Evolutionary conservation across 768 basidiomycete species (phyloP).

Genomic region (Wakefieldia striispora): DNA sequence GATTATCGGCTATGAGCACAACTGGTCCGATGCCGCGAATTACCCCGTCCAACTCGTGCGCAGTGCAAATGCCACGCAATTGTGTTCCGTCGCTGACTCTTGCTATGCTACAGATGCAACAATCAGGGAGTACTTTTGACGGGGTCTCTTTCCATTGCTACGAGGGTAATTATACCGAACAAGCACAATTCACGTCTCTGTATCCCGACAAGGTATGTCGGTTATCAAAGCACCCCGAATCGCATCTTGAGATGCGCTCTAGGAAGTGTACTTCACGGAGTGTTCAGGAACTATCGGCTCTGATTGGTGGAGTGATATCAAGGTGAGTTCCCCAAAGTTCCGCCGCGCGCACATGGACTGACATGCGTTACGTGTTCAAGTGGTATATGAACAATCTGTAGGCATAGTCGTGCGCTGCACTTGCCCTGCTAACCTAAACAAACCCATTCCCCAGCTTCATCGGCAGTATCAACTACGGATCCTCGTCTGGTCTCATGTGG

Average conservation of each 20-base stretch:
- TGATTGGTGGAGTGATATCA: conserved; percentile 81
- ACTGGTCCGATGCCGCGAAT: conserved; percentile 64
- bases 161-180: conserved; percentile 49
- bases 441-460: conserved; percentile 32
- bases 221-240: neutral
- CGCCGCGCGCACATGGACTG: neutral
- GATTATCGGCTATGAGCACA: conserved; percentile 71
- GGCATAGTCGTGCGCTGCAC: conserved; percentile 12
- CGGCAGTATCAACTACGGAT: conserved; percentile 33
- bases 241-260: neutral
- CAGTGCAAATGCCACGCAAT: neutral
- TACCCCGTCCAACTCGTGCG: conserved; percentile 60
- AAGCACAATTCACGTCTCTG: conserved; percentile 52
- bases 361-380: conserved; percentile 28
- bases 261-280: conserved; percentile 52
- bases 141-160: conserved; percentile 79
- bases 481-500: conserved; percentile 64
- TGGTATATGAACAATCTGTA: conserved; percentile 73
- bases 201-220: conserved; percentile 49
- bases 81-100: neutral
- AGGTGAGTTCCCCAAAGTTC: conserved; percentile 38
- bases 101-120: conserved; percentile 45
- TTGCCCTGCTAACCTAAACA: conserved; percentile 25
- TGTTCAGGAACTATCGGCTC: conserved; percentile 63
- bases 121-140: conserved; percentile 51